Evolutionary conservation across 2,329 filamentous ascomycete species (phyloP).

Genomic region (Ascochyta fabae): DNA sequence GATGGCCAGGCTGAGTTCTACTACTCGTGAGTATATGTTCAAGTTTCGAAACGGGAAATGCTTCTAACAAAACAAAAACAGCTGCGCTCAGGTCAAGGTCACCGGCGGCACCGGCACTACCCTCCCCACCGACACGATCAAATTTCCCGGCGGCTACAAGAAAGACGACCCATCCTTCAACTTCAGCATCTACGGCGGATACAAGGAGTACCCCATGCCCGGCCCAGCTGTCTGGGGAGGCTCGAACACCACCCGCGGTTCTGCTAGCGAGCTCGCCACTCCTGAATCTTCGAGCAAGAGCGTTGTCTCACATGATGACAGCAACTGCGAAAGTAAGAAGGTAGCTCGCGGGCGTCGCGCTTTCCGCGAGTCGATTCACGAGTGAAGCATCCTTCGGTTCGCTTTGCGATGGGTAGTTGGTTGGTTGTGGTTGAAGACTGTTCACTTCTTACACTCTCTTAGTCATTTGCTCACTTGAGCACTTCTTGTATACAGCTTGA

Average conservation of each 20-base stretch:
- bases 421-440: not conserved
- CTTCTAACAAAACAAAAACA: not conserved
- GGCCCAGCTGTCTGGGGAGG: conserved; percentile 27
- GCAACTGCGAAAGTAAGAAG: not conserved
- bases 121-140: conserved; percentile 34
- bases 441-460: conserved; percentile 3
- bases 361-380: conserved; percentile 1
- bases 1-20: conserved; percentile 50
- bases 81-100: conserved; percentile 53
- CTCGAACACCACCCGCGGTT: not conserved
- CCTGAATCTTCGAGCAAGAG: not conserved
- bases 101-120: conserved; percentile 40
- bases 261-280: not conserved
- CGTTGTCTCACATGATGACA: not conserved
- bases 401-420: not conserved
- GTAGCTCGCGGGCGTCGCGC: not conserved
- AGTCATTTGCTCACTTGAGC: not conserved
- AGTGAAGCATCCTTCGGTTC: not conserved
- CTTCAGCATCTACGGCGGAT: conserved; percentile 28
- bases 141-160: conserved; percentile 51
- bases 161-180: conserved; percentile 30
- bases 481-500: not conserved
- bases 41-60: no score
- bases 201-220: conserved; percentile 29
- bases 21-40: conserved; percentile 11